Evolutionary conservation across 2,329 filamentous ascomycete species (phyloP).

Genomic region (Monosporascus sp.): DNA sequence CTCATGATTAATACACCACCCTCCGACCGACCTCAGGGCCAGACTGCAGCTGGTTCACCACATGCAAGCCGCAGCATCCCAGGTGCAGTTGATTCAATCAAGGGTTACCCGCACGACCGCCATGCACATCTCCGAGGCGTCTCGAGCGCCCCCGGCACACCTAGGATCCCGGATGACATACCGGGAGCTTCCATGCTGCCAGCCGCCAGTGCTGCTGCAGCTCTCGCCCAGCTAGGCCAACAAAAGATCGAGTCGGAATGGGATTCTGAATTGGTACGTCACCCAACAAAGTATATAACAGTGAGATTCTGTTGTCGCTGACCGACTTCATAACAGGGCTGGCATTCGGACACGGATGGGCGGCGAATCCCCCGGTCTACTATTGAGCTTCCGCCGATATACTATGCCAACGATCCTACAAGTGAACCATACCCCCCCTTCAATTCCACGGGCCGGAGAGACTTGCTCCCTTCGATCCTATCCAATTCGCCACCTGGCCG

Average conservation of each 20-base stretch:
- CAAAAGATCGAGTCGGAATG: slow-evolving; percentile 71
- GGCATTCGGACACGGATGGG: slow-evolving; percentile 65
- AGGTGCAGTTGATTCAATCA: slow-evolving; percentile 13
- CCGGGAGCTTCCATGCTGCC: slow-evolving; percentile 57
- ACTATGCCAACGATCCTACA: slow-evolving; percentile 56
- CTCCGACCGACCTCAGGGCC: slow-evolving; percentile 57
- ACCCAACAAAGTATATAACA: neutral
- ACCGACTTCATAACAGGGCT: slow-evolving; percentile 46
- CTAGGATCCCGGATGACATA: slow-evolving; percentile 65
- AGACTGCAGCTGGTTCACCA: slow-evolving; percentile 26
- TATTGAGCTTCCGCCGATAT: slow-evolving; percentile 68
- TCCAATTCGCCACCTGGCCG: slow-evolving; percentile 77
- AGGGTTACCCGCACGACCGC: slow-evolving; percentile 55
- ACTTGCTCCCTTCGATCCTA: slow-evolving; percentile 77
- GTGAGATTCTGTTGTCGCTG: slow-evolving; percentile 13
- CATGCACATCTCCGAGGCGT: slow-evolving; percentile 64
- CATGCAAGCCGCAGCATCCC: slow-evolving; percentile 13
- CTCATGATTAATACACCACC: slow-evolving; percentile 93
- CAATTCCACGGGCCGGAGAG: slow-evolving; percentile 56
- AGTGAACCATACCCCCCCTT: slow-evolving; percentile 67
- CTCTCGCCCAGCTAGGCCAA: slow-evolving; percentile 75
- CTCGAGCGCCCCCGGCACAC: slow-evolving; percentile 61
- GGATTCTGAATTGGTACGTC: slow-evolving; percentile 70
- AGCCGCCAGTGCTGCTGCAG: slow-evolving; percentile 75
- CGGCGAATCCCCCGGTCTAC: slow-evolving; percentile 59